Percentiles rank a stretch among this genome's conserved stretches.
phyloP scores from a whole-genome alignment of 2,329 filamentous ascomycete genomes.

The Fusarium dlaminii region DNA sequence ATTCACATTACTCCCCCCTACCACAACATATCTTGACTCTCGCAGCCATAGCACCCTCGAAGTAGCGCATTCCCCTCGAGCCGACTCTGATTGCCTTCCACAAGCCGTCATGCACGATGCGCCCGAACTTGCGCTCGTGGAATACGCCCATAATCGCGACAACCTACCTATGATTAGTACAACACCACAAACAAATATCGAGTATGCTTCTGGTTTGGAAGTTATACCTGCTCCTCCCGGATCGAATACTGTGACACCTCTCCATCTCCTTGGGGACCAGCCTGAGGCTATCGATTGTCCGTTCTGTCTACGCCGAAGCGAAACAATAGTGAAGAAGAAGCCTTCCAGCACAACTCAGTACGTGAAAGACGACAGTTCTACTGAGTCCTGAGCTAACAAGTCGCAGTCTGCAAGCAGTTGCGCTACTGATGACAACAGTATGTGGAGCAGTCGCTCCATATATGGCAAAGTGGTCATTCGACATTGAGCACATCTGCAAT shows the following conservation, averaged over 20 bases:
- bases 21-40: not conserved
- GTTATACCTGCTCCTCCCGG: not conserved
- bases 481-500: not conserved
- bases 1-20: not conserved
- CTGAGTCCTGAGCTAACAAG: fast-evolving
- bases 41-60: not conserved
- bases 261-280: not conserved
- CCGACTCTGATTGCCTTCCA: not conserved
- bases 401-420: not conserved
- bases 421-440: not conserved
- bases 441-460: not conserved
- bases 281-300: not conserved
- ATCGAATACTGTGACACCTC: not conserved
- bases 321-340: not conserved
- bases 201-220: not conserved
- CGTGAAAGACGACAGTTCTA: fast-evolving
- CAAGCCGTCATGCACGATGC: not conserved
- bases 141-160: not conserved
- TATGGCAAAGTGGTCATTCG: not conserved
- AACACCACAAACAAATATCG: not conserved
- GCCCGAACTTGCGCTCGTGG: not conserved
- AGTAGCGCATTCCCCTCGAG: not conserved
- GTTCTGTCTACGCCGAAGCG: not conserved
- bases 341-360: not conserved
- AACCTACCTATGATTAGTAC: not conserved